A percentile compares a stretch with the other conserved stretches of the same genome.
These are phyloP conservation scores for Alloascoidea africana DNA, from an alignment of 805 yeast species.

Conservation along the genomic window DNA sequence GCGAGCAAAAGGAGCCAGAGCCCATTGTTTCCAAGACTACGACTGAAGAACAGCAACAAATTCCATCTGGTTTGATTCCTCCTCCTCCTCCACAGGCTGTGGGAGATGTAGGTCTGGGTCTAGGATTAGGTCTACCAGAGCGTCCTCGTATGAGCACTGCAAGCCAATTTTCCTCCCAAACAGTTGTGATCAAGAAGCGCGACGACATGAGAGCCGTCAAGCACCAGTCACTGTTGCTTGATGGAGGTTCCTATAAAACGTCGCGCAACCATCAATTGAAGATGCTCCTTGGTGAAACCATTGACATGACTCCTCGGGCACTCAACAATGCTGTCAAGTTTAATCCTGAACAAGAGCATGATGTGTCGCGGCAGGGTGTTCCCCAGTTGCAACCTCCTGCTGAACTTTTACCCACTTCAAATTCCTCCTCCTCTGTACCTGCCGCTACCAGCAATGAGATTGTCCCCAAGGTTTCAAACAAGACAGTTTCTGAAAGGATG, in stretches of 20 bases:
- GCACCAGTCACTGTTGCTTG: background rate
- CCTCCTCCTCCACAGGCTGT: background rate
- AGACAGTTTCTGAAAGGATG: background rate
- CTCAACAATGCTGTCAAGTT: too few species aligned
- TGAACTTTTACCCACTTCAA: background rate
- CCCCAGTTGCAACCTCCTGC: background rate
- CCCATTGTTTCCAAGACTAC: background rate
- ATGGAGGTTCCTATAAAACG: background rate
- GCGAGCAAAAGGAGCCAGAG: background rate
- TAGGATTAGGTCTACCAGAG: too few species aligned
- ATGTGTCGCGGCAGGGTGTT: background rate
- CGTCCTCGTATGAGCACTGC: background rate
- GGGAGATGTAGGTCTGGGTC: too few species aligned
- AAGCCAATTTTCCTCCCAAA: constrained; percentile 1
- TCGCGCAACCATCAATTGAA: background rate
- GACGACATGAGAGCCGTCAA: background rate
- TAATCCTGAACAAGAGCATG: too few species aligned
- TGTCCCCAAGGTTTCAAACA: background rate
- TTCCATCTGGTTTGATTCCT: background rate
- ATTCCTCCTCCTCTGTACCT: background rate
- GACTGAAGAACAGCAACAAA: too few species aligned
- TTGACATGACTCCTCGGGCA: too few species aligned
- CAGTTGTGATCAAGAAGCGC: background rate
- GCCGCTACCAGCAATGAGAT: background rate
- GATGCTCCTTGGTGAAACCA: background rate